Evolutionary conservation across 2,329 filamentous ascomycete genomes (phyloP).

Genomic region (Sporothrix mexicana): DNA sequence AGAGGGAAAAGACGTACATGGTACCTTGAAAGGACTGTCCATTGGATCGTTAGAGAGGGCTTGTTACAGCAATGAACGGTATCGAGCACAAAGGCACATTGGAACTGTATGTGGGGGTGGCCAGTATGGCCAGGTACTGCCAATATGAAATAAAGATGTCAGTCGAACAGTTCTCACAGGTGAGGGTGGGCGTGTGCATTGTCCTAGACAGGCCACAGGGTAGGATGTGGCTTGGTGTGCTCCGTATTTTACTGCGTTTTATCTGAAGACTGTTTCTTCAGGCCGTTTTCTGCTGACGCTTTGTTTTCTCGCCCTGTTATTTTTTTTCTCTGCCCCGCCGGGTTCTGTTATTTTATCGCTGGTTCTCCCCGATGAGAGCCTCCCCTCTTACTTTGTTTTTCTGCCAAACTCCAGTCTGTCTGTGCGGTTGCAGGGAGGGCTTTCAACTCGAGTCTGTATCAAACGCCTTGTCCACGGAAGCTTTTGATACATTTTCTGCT

Average conservation of each 20-base stretch:
- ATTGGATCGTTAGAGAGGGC: no score
- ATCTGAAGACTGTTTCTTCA: neutral
- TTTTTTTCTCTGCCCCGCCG: neutral
- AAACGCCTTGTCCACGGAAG: slow-evolving; percentile 29
- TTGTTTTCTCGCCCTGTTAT: neutral
- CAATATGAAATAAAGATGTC: neutral
- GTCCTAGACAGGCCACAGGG: neutral
- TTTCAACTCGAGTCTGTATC: slow-evolving; percentile 29
- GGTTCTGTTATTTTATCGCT: neutral
- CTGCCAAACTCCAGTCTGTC: slow-evolving; percentile 26
- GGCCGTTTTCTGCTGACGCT: neutral
- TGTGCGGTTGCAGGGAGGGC: slow-evolving; percentile 34
- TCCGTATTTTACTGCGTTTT: neutral
- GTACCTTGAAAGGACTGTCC: neutral
- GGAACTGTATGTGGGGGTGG: neutral
- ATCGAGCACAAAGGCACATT: neutral
- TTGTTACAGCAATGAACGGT: neutral
- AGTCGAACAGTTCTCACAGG: neutral
- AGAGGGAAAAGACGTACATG: neutral
- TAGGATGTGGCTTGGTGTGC: neutral
- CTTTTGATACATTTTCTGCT: slow-evolving; percentile 29
- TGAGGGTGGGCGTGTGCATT: neutral
- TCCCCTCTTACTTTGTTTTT: neutral
- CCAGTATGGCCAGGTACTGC: neutral
- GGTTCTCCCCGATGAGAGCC: neutral